Evolutionary conservation across 2,329 filamentous ascomycete genomes (phyloP), one percentile per base, ranked within the genome.

Genomic region (Fusarium sp.): DNA sequence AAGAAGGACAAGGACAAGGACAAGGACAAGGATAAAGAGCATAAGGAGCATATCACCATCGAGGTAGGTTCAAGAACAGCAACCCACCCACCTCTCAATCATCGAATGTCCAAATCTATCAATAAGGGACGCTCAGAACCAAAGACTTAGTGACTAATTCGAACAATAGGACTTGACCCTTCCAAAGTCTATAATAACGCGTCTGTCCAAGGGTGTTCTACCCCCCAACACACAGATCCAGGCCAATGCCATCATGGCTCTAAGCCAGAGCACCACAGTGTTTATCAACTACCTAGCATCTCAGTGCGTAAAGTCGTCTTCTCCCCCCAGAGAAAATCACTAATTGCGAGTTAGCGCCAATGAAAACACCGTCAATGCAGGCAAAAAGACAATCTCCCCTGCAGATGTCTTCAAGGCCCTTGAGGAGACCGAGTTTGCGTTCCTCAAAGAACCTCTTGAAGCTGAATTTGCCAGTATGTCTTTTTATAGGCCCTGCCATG

Each of bases 211-310:
- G 83, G 92, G 93, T 44, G 93, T 94, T 10, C 85, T 96, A 9
- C 93, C 94, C 2, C 87, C 93, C 10, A 95, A 95, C 80, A 95
- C 93, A 9, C 92, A 94, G 82, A 93, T 96, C 54, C 93, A 96
- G 80, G 93, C 91, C 78, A 94, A 95, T 83, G 94, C 94, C 46
- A 89, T 95, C 61, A 83, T 94, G 58, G 94, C 93, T 15, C 88
- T 96, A 84, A 92, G 90, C 74, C 95, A 95, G 83, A 93, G 92
- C 81, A 92, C 94, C 12, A 95, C 93, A 3, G 91, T 96, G 1
- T 96, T 96, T 79, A 92, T 96, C 76, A 96, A 90, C 83, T 94
- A 95, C 81, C 85, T 96, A 37, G 91, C 93, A 49, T 88, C 90
- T 69, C 89, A 91, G 93, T 96, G 87, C 61, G 92, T 86, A 46